phyloP scores from a whole-genome alignment of 805 yeast genomes.

The Ogataea minuta region DNA sequence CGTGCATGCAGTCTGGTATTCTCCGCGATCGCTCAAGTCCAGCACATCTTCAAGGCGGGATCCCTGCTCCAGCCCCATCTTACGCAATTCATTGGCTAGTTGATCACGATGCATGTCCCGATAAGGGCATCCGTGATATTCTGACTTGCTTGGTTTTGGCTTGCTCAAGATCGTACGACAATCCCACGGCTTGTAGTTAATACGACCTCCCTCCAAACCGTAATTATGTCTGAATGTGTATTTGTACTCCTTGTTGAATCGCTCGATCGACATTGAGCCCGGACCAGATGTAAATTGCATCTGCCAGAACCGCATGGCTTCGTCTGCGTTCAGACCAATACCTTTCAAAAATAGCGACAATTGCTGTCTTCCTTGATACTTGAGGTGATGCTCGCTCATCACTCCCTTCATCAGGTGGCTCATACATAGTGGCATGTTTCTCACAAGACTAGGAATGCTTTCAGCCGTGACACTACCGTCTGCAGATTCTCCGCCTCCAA shows the following conservation, averaged over 20 bases:
- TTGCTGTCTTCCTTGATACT: conserved; percentile 83
- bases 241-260: conserved; percentile 82
- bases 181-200: conserved; percentile 81
- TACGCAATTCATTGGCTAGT: conserved; percentile 52
- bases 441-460: conserved; percentile 52
- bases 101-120: conserved; percentile 69
- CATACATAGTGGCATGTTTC: conserved; percentile 78
- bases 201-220: conserved; percentile 88
- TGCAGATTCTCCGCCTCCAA: conserved; percentile 17
- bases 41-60: conserved; percentile 52
- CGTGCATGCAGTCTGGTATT: conserved; percentile 85
- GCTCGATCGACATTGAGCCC: conserved; percentile 59
- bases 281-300: conserved; percentile 57
- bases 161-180: conserved; percentile 74
- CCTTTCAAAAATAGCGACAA: conserved; percentile 83
- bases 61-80: conserved; percentile 64
- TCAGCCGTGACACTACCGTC: conserved; percentile 51
- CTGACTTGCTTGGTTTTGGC: conserved; percentile 64
- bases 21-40: conserved; percentile 65
- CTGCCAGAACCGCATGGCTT: conserved; percentile 84
- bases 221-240: conserved; percentile 87
- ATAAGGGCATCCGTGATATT: conserved; percentile 92
- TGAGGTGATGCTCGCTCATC: conserved; percentile 72
- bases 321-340: conserved; percentile 83
- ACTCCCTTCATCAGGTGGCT: conserved; percentile 49